Conservation (phyloP, 148 eudicot species). For the Simmondsia chinensis region DNA sequence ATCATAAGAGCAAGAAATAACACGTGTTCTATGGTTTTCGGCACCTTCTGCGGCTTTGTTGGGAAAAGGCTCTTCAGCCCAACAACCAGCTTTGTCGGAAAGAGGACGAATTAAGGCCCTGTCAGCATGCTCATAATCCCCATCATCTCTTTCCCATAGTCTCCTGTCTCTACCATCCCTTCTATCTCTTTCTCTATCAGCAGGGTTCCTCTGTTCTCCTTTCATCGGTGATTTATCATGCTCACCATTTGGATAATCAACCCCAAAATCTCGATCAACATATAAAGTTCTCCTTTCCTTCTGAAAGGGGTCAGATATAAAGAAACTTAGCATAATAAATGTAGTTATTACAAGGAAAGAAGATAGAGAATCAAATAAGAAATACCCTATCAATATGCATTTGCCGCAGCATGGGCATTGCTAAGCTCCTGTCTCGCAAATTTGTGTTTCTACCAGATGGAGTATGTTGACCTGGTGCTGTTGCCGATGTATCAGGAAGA, state of each 20-base stretch:
- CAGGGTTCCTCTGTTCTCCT: slow-evolving; percentile 15
- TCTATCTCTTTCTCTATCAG: slow-evolving; percentile 27
- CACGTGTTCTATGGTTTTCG: slow-evolving; percentile 13
- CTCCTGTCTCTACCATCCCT: slow-evolving; percentile 23
- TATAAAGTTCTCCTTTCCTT: slow-evolving; percentile 17
- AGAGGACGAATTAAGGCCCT: slow-evolving; percentile 8
- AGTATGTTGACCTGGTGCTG: slow-evolving; percentile 19
- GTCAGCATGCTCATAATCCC: slow-evolving; percentile 19
- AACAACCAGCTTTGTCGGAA: slow-evolving; percentile 20
- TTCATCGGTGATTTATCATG: slow-evolving; percentile 18
- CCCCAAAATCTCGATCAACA: slow-evolving; percentile 15
- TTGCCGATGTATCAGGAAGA: slow-evolving; percentile 36
- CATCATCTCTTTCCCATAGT: slow-evolving; percentile 30
- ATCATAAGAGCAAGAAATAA: slow-evolving; percentile 17
- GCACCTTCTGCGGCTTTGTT: slow-evolving; percentile 29
- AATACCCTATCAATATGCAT: slow-evolving; percentile 33
- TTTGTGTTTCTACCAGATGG: slow-evolving; percentile 20
- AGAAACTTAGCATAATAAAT: neutral
- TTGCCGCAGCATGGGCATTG: slow-evolving; percentile 18
- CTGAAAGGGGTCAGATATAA: slow-evolving; percentile 13
- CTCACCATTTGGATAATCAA: slow-evolving; percentile 19
- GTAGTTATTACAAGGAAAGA: too few species aligned
- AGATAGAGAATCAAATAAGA: neutral
- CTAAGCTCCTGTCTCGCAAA: slow-evolving; percentile 19
- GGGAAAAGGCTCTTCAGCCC: slow-evolving; percentile 21